These are phyloP conservation scores for Lathyrus oleraceus DNA, from an alignment of 306 rosid species.

Conservation along the genomic window DNA sequence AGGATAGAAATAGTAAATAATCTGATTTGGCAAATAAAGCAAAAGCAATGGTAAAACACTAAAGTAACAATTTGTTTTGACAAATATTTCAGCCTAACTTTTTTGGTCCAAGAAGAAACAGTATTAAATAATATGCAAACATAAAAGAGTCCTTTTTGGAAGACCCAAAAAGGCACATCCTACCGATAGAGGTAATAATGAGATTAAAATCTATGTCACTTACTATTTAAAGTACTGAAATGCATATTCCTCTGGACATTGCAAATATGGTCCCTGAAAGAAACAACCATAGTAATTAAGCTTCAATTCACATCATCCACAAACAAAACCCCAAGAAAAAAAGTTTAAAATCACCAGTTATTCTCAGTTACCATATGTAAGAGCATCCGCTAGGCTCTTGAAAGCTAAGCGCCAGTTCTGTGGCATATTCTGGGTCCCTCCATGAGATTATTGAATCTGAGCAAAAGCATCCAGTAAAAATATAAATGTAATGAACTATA, in stretches of 20 bases:
- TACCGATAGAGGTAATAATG: conserved; percentile 3
- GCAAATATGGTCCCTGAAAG: conserved; percentile 83
- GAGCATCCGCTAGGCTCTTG: conserved; percentile 91
- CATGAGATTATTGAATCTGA: conserved; percentile 94
- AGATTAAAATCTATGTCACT: conserved; percentile 43
- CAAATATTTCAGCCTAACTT: background rate
- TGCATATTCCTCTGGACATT: conserved; percentile 84
- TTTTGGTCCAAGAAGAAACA: conserved; percentile 3
- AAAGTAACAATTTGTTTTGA: background rate
- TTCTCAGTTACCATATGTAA: conserved; percentile 70
- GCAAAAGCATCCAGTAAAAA: conserved; percentile 28
- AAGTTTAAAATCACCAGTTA: conserved; percentile 8
- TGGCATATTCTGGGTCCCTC: conserved; percentile 92
- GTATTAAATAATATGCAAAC: conserved; percentile 5
- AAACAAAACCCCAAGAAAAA: conserved; percentile 16
- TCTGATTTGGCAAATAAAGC: conserved; percentile 17
- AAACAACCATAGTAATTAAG: conserved; percentile 36
- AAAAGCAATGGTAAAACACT: background rate
- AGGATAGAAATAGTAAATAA: conserved; percentile 25
- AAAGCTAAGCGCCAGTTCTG: conserved; percentile 95
- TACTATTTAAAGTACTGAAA: conserved; percentile 79
- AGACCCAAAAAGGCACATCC: background rate
- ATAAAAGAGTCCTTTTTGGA: conserved; percentile 4
- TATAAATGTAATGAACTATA: background rate
- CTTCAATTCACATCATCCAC: conserved; percentile 27